These are phyloP conservation scores for Pelargonium australe DNA, from an alignment of 441 rosid species.

Conservation along the genomic window DNA sequence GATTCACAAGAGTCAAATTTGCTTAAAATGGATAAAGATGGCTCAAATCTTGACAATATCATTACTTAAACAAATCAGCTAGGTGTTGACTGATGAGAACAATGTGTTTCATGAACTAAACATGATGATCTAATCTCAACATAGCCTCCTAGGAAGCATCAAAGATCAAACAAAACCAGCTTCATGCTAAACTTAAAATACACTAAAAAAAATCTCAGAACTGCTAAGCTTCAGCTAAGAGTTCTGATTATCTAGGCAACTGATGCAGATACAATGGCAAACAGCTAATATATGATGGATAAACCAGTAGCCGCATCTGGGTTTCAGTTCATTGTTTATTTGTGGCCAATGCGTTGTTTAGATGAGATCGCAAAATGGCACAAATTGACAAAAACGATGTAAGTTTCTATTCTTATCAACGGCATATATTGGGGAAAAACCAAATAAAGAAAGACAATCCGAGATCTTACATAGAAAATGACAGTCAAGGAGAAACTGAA, in stretches of 20 bases:
- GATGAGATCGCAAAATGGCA: background rate
- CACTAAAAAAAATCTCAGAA: background rate
- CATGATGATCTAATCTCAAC: no score
- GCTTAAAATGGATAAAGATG: no score
- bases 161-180: background rate
- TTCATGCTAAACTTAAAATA: background rate
- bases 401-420: constrained; percentile 1
- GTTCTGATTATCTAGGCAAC: background rate
- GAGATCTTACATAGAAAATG: constrained; percentile 8
- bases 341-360: background rate
- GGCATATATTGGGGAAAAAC: background rate
- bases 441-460: constrained; percentile 3
- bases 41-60: no score
- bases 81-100: no score
- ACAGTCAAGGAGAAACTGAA: constrained; percentile 10
- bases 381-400: background rate
- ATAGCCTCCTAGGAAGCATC: background rate
- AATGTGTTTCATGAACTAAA: no score
- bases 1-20: no score
- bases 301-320: background rate
- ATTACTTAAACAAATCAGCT: no score
- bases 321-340: background rate
- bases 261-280: background rate
- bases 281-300: background rate
- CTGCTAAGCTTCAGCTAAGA: no score